Base-by-base conservation (phyloP, 2,329 filamentous ascomycete genomes). In the Corynespora cassiicola region DNA sequence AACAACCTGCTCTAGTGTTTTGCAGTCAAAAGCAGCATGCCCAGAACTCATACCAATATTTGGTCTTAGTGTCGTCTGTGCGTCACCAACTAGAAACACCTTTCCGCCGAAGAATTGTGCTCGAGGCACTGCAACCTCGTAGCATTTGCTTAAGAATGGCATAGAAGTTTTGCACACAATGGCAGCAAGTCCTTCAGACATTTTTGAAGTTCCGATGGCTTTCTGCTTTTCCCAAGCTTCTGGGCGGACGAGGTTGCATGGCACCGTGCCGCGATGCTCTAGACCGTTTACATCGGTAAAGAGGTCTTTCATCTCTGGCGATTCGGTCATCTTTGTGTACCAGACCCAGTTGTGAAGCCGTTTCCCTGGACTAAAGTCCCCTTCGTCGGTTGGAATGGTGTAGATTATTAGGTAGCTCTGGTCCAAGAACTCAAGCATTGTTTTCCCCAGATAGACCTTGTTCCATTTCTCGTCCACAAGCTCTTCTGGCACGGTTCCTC, bases 301-400 rank as follows among this genome's bases (percentile, higher is more conserved):
- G 8, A 74, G 47, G 0, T 69, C 61, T 4, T 54, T 42, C 17
- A 72, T 56, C 20, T 71, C 70, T 3, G 50, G 27, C 1, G 69
- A 68, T 45, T 70, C 62, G 1, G 50, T 23, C 17, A 69, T 60
- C 46, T 74, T 72, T 18, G 51, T 56, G 45, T 77, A 77, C 69
- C 71, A 75, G 1, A 77, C 65, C 61, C 65, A 75, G 46, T 76
- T 77, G 39, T 75, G 47, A 2, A 74, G 58, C 6, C 72, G 62
- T 9, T 71, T 53, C 2, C 69, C 71, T 0, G 57, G 50, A 21
- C 56, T 50, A 5, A 71, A 54, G 2, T 53, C 56, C 0, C 73
- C 73, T 7, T 67, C 40, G 3, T 62, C 56, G 0, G 68, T 68
- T 0, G 74, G 74, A 7, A 77, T 73, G 6, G 67, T 51, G 44